Evolutionary conservation across 768 basidiomycete genomes (phyloP).

Genomic region (Suillus discolor): DNA sequence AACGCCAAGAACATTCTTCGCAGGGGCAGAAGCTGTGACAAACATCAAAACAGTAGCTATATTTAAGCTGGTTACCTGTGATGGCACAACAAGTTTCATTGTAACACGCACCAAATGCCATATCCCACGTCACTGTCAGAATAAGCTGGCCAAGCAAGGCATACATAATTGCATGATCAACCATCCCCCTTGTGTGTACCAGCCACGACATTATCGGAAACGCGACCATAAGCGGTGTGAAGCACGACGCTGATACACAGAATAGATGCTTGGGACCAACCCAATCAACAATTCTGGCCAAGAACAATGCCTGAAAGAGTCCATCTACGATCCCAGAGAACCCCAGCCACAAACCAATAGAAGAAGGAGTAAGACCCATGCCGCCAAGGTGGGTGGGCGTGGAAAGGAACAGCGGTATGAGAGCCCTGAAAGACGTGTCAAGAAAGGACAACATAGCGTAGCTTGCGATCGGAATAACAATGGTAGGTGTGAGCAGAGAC

Average conservation of each 20-base stretch:
- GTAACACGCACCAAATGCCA: conserved; percentile 41
- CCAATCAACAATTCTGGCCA: conserved; percentile 40
- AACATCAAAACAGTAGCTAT: conserved; percentile 56
- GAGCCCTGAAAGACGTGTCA: conserved; percentile 40
- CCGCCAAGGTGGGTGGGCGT: conserved; percentile 47
- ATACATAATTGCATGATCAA: conserved; percentile 39
- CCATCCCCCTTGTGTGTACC: conserved; percentile 33
- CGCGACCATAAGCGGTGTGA: conserved; percentile 40
- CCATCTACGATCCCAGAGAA: conserved; percentile 40
- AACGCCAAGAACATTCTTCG: conserved; percentile 54
- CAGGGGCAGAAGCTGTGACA: conserved; percentile 54
- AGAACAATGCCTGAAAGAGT: conserved; percentile 41
- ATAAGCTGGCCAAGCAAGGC: conserved; percentile 34
- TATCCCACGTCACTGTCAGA: conserved; percentile 38
- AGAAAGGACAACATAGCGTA: conserved; percentile 45
- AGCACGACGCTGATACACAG: conserved; percentile 38
- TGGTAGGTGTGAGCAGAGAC: conserved; percentile 35
- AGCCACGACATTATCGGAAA: conserved; percentile 50
- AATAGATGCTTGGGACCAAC: conserved; percentile 48
- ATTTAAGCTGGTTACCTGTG: conserved; percentile 11
- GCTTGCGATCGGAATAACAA: conserved; percentile 45
- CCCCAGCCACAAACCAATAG: conserved; percentile 43
- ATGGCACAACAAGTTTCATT: neutral
- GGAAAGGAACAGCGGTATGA: conserved; percentile 49
- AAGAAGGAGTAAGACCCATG: conserved; percentile 40